Conservation (phyloP, 768 basidiomycete species). For the Trametes villosa region DNA sequence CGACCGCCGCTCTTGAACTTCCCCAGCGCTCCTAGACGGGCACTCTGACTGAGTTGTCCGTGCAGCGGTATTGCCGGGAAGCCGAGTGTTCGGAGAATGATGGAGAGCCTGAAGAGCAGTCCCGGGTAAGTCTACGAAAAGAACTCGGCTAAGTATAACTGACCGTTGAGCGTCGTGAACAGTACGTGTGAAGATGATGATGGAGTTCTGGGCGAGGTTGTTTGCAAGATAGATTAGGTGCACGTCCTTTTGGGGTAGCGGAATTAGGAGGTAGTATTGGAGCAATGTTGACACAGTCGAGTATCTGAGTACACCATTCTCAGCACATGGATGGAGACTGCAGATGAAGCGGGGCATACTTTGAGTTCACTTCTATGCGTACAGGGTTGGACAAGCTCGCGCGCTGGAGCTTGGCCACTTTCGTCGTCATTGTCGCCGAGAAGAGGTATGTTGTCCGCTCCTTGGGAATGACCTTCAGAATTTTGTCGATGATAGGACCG, state of each 20-base stretch:
- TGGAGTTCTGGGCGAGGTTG: constrained; percentile 86
- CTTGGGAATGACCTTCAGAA: constrained; percentile 92
- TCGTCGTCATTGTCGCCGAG: constrained; percentile 99
- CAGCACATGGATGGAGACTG: background rate
- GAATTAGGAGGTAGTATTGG: constrained; percentile 95
- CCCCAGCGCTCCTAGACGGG: constrained; percentile 87
- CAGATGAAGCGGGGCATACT: constrained; percentile 53
- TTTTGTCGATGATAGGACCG: constrained; percentile 93
- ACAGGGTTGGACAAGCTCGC: constrained; percentile 95
- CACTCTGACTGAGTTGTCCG: constrained; percentile 92
- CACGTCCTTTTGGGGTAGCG: constrained; percentile 89
- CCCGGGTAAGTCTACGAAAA: background rate
- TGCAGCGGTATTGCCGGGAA: constrained; percentile 96
- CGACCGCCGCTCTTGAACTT: constrained; percentile 97
- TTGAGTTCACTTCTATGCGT: constrained; percentile 89
- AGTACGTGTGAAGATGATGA: constrained; percentile 96
- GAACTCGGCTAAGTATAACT: constrained; percentile 22
- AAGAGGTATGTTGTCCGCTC: constrained; percentile 96
- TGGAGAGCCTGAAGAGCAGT: constrained; percentile 62
- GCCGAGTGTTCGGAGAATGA: constrained; percentile 87
- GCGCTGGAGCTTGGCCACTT: constrained; percentile 94
- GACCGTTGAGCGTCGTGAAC: constrained; percentile 90
- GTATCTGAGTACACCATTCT: constrained; percentile 59
- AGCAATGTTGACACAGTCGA: constrained; percentile 94
- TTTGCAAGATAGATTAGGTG: constrained; percentile 90